Evolutionary conservation across 805 yeast genomes (phyloP).

Genomic region (Kodamaea jinghongensis): DNA sequence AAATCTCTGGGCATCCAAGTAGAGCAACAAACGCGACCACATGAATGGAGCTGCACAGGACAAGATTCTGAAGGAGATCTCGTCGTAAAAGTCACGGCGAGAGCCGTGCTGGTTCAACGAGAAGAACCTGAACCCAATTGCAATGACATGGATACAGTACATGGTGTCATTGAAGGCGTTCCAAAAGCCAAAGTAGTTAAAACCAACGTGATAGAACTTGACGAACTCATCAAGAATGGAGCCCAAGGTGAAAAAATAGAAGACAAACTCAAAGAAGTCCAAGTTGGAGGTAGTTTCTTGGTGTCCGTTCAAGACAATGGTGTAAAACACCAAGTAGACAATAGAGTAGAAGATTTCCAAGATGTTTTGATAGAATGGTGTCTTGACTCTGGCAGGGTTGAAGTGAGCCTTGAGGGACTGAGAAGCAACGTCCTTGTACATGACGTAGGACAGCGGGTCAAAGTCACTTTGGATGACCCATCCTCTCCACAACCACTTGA

Average conservation of each 20-base stretch:
- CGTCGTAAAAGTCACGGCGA: slow-evolving; percentile 40
- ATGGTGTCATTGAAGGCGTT: slow-evolving; percentile 71
- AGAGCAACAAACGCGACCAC: slow-evolving; percentile 78
- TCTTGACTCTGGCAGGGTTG: slow-evolving; percentile 77
- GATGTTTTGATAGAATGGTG: slow-evolving; percentile 79
- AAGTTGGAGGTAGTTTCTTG: slow-evolving; percentile 30
- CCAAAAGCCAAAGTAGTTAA: slow-evolving; percentile 71
- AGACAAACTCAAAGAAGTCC: slow-evolving; percentile 51
- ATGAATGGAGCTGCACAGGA: slow-evolving; percentile 83
- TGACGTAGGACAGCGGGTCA: slow-evolving; percentile 67
- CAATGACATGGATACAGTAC: slow-evolving; percentile 52
- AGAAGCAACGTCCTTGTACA: slow-evolving; percentile 60
- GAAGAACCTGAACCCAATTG: slow-evolving; percentile 56
- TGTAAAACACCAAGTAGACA: slow-evolving; percentile 58
- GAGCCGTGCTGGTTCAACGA: slow-evolving; percentile 27
- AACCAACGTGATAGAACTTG: slow-evolving; percentile 77
- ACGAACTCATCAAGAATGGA: slow-evolving; percentile 63
- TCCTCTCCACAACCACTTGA: slow-evolving; percentile 91
- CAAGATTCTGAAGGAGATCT: slow-evolving; percentile 62
- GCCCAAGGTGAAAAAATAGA: slow-evolving; percentile 66
- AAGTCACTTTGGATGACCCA: slow-evolving; percentile 77
- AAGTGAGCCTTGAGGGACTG: slow-evolving; percentile 60
- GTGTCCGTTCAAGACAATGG: slow-evolving; percentile 62
- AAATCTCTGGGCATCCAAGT: slow-evolving; percentile 73
- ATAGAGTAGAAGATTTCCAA: slow-evolving; percentile 68